These are phyloP conservation scores for Millerozyma miso DNA, from an alignment of 805 yeast genomes.

Conservation along the genomic window DNA sequence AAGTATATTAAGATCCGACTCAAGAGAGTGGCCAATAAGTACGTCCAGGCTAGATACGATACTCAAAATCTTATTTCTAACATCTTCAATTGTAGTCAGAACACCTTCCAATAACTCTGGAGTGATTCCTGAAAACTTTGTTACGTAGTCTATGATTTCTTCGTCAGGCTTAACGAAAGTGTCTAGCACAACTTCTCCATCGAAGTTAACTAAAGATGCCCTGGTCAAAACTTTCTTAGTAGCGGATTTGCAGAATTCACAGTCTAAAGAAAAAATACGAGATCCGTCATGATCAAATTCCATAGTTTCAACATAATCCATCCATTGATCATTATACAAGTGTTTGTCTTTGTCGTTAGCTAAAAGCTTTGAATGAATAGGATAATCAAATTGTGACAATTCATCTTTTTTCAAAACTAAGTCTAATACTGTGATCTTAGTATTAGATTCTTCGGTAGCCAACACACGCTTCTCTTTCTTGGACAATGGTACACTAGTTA, in stretches of 20 bases:
- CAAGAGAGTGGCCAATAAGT: constrained; percentile 85
- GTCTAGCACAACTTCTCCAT: constrained; percentile 60
- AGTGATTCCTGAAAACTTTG: constrained; percentile 85
- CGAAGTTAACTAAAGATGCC: constrained; percentile 66
- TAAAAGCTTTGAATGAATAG: constrained; percentile 42
- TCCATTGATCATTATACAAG: constrained; percentile 3
- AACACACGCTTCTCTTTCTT: constrained; percentile 50
- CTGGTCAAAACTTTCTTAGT: constrained; percentile 69
- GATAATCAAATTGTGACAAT: constrained; percentile 50
- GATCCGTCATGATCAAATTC: constrained; percentile 54
- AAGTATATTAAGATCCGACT: constrained; percentile 73
- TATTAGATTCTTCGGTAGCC: constrained; percentile 25
- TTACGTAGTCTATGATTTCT: constrained; percentile 73
- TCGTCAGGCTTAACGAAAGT: constrained; percentile 73
- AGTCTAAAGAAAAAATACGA: constrained; percentile 76
- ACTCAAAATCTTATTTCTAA: constrained; percentile 53
- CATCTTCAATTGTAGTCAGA: constrained; percentile 60
- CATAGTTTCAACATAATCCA: constrained; percentile 32
- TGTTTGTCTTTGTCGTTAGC: constrained; percentile 3
- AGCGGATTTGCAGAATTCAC: constrained; percentile 82
- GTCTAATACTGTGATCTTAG: constrained; percentile 46
- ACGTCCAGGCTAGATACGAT: constrained; percentile 56
- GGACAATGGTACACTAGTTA: constrained; percentile 54
- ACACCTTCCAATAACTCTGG: constrained; percentile 58
- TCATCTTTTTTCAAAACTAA: constrained; percentile 49